Evolutionary conservation across 345 rosid genomes (phyloP).

Genomic region (Populus tremula): DNA sequence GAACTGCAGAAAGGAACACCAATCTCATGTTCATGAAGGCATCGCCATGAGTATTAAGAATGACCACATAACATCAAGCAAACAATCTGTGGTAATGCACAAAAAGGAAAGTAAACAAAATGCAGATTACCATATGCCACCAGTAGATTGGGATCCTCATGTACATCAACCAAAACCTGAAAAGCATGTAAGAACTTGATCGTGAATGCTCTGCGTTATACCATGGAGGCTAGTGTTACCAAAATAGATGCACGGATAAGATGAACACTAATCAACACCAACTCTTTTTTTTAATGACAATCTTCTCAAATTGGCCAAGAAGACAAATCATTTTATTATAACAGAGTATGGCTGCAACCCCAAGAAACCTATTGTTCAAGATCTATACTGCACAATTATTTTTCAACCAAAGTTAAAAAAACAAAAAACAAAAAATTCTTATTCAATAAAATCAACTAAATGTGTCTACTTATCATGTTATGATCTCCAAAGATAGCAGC

Average conservation of each 20-base stretch:
- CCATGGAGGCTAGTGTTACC: background rate
- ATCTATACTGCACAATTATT: background rate
- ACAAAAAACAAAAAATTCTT: background rate
- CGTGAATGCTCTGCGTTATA: background rate
- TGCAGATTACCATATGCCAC: slow-evolving; percentile 75
- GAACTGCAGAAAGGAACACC: slow-evolving; percentile 51
- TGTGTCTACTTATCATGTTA: background rate
- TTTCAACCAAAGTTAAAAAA: background rate
- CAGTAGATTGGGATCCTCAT: slow-evolving; percentile 64
- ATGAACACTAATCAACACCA: background rate
- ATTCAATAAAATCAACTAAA: background rate
- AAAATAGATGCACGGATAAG: background rate
- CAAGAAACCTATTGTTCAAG: background rate
- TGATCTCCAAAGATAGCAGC: background rate
- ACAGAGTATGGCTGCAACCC: background rate
- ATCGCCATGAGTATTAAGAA: slow-evolving; percentile 2
- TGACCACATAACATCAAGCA: background rate
- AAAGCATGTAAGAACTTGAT: slow-evolving; percentile 13
- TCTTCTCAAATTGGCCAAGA: background rate
- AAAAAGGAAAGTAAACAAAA: slow-evolving; percentile 1
- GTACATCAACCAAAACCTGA: slow-evolving; percentile 80
- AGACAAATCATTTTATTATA: background rate
- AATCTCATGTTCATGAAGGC: background rate
- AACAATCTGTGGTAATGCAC: background rate
- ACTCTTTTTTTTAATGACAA: background rate